Evolutionary conservation across 1,139 yeast species (phyloP).

Genomic region (Yamadazyma triangularis): DNA sequence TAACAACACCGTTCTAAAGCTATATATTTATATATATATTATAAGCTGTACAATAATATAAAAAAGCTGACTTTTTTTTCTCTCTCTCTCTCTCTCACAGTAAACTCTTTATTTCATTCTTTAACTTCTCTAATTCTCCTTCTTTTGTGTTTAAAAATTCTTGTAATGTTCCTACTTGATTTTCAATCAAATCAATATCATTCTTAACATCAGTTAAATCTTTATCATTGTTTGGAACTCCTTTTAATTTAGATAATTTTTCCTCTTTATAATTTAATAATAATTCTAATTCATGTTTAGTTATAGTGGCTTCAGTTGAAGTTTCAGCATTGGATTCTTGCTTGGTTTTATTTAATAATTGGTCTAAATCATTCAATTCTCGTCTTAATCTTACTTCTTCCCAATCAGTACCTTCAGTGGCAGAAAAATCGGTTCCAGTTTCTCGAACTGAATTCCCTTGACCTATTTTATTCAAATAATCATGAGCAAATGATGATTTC

Average conservation of each 20-base stretch:
- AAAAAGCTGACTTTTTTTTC: no score
- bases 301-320: conserved; percentile 23
- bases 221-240: conserved; percentile 10
- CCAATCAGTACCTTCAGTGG: conserved; percentile 77
- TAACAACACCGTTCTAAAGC: neutral
- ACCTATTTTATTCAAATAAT: conserved; percentile 37
- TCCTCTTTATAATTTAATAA: conserved; percentile 67
- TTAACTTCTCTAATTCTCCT: conserved; percentile 45
- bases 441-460: conserved; percentile 50
- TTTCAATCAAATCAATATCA: conserved; percentile 61
- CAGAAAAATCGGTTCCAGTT: conserved; percentile 69
- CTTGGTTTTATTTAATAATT: conserved; percentile 56
- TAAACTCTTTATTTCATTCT: conserved; percentile 34
- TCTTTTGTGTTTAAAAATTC: conserved; percentile 51
- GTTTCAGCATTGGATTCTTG: conserved; percentile 34
- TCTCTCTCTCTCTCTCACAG: conserved; percentile 2
- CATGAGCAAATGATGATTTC: conserved; percentile 33
- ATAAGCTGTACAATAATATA: conserved; percentile 1
- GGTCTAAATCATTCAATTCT: conserved; percentile 71
- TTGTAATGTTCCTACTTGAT: conserved; percentile 57
- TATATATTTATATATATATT: conserved; percentile 1
- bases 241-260: conserved; percentile 14
- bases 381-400: conserved; percentile 82
- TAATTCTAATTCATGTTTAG: conserved; percentile 76
- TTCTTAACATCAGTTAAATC: conserved; percentile 42